Conservation (phyloP, 805 yeast species). For the Ogataea sp. region DNA sequence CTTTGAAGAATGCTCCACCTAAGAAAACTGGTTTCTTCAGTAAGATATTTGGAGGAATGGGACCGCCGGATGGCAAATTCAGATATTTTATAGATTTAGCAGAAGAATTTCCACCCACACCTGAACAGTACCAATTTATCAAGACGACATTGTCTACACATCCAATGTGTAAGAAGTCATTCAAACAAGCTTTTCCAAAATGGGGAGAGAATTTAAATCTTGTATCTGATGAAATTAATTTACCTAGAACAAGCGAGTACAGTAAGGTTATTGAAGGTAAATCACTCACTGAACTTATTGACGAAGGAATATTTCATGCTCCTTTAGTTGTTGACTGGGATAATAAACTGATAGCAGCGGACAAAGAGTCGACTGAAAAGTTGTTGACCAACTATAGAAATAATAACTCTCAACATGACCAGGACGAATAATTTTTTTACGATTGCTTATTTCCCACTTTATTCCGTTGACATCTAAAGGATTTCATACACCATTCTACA, state of each 20-base stretch:
- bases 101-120: constrained; percentile 16
- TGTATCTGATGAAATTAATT: not conserved
- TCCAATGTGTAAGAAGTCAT: constrained; percentile 21
- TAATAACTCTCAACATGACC: constrained; percentile 9
- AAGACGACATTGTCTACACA: constrained; percentile 16
- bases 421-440: too few species aligned
- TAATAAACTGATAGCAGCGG: constrained; percentile 43
- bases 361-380: constrained; percentile 24
- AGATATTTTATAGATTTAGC: constrained; percentile 18
- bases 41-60: not conserved
- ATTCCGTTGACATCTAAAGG: too few species aligned
- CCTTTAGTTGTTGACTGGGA: constrained; percentile 62
- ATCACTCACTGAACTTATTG: constrained; percentile 12
- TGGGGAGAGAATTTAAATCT: constrained; percentile 5
- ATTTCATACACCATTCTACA: too few species aligned
- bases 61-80: constrained; percentile 7
- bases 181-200: constrained; percentile 22
- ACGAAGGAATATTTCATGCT: constrained; percentile 23
- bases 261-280: constrained; percentile 3
- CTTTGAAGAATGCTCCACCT: not conserved
- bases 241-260: not conserved
- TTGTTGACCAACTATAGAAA: constrained; percentile 32
- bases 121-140: constrained; percentile 24
- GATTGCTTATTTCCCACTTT: too few species aligned
- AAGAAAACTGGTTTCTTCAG: not conserved